These are phyloP conservation scores for Yamadazyma kitorensis DNA, from an alignment of 805 yeast genomes.

Conservation along the genomic window DNA sequence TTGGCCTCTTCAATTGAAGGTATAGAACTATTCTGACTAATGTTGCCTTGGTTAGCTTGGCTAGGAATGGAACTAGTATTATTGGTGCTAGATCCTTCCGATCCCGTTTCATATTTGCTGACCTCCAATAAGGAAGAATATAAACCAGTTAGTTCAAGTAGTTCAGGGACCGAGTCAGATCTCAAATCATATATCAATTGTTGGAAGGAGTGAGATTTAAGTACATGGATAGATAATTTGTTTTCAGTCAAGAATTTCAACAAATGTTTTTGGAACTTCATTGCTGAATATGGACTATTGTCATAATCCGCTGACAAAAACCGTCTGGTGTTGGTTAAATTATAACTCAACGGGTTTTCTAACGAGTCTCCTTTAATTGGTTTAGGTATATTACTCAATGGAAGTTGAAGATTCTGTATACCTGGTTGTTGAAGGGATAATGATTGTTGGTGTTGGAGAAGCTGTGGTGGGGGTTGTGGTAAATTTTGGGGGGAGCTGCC, in stretches of 20 bases:
- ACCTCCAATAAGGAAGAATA: constrained; percentile 47
- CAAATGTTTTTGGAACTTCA: constrained; percentile 50
- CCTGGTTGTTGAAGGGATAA: neutral
- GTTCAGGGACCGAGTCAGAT: constrained; percentile 45
- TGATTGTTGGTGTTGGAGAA: neutral
- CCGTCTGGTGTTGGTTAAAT: constrained; percentile 15
- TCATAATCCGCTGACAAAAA: constrained; percentile 33
- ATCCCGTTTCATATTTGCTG: constrained; percentile 21
- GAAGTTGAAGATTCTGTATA: constrained; percentile 1
- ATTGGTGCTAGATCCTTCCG: constrained; percentile 2
- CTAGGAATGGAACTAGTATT: constrained; percentile 10
- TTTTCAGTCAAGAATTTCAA: constrained; percentile 52
- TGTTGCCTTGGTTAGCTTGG: no score
- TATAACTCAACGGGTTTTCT: constrained; percentile 5
- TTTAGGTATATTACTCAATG: neutral
- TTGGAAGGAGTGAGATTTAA: constrained; percentile 50
- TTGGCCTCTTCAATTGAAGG: constrained; percentile 22
- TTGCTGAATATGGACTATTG: constrained; percentile 41
- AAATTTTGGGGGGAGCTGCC: constrained; percentile 1
- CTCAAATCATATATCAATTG: constrained; percentile 50
- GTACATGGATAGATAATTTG: constrained; percentile 45
- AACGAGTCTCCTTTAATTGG: constrained; percentile 1
- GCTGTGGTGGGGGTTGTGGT: constrained; percentile 2
- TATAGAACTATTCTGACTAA: constrained; percentile 9
- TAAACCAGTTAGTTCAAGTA: constrained; percentile 44